Base-by-base conservation (phyloP, 345 rosid genomes). In the Barbarea vulgaris region DNA sequence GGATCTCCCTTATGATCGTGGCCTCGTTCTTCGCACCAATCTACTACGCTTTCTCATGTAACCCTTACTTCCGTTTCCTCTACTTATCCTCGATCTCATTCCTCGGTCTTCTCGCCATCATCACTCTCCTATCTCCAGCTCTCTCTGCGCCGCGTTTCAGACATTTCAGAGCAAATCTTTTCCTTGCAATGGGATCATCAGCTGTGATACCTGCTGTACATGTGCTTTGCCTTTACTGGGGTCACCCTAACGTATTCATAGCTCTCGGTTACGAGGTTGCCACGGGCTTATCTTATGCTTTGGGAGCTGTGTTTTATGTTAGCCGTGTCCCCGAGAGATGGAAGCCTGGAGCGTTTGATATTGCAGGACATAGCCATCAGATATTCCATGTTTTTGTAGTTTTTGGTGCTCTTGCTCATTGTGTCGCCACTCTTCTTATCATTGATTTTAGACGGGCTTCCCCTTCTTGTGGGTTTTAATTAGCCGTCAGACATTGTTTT, bases 321-420 rank as follows among this genome's bases (percentile, higher is more conserved):
- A 71, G 82, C 19, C 87, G 98, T 80, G 77, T 95, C 25, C 98
- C 98, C 0, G 98, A 92, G 81, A 81, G 87, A 59, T 95, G 97
- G 98, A 89, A 85, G 75, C 99, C 99, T 1, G 96, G 99, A 4
- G 83, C 85, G 24, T 95, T 95, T 37, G 99, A 95, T 69, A 86
- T 92, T 64, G 94, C 86, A 21, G 97, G 99, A 39, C 99, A 95
- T 59, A 92, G 96, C 55, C 99, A 95, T 70, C 98, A 92, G 84
- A 90, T 95, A 33, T 95, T 92, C 76, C 97, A 95, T 37, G 90
- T 95, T 64, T 87, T 90, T 75, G 97, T 92, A 19, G 93, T 92
- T 46, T 79, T 85, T 0, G 99, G 86, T 9, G 94, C 99, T 6
- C 82, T 92, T 54, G 81, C 95, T 63, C 99, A 95, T 75, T 30